phyloP scores from a whole-genome alignment of 352 stramenopile genomes.

The Aphanomyces invadans region DNA sequence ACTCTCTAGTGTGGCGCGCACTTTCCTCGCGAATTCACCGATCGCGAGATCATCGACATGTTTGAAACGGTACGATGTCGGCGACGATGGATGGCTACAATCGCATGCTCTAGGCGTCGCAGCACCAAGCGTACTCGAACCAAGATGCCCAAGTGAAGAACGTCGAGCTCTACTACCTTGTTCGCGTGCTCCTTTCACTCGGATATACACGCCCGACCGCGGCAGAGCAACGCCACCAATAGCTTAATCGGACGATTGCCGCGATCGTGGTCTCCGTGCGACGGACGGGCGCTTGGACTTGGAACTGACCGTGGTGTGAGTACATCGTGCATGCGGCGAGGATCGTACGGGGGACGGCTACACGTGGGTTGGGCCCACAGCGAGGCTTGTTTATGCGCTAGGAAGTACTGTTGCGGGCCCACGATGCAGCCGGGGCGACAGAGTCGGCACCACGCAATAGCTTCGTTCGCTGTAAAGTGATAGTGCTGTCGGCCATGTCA shows the following conservation, averaged over 20 bases:
- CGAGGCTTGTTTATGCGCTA: constrained; percentile 73
- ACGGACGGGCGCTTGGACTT: too few relatives aligned
- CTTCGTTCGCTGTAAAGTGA: constrained; percentile 87
- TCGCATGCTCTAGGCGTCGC: too few relatives aligned
- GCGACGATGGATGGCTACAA: too few relatives aligned
- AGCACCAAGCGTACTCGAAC: not conserved
- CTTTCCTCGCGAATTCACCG: constrained; percentile 11
- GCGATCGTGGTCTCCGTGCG: not conserved
- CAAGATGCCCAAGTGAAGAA: not conserved
- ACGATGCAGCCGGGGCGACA: constrained; percentile 92
- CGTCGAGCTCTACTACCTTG: constrained; percentile 11
- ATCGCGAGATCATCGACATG: constrained; percentile 13
- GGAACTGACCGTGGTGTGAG: too few relatives aligned
- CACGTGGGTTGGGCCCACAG: constrained; percentile 31
- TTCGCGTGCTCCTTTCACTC: not conserved
- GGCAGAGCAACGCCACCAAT: not conserved
- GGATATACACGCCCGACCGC: not conserved
- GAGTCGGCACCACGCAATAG: constrained; percentile 94
- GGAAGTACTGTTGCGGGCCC: constrained; percentile 93
- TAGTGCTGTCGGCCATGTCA: constrained; percentile 31
- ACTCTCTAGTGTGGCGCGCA: not conserved
- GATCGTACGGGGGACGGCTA: not conserved
- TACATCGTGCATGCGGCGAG: too few relatives aligned
- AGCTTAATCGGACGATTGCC: not conserved
- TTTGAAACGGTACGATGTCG: constrained; percentile 21